Evolutionary conservation across 208 protist species (phyloP).

Genomic region (Phytomonas sp.): DNA sequence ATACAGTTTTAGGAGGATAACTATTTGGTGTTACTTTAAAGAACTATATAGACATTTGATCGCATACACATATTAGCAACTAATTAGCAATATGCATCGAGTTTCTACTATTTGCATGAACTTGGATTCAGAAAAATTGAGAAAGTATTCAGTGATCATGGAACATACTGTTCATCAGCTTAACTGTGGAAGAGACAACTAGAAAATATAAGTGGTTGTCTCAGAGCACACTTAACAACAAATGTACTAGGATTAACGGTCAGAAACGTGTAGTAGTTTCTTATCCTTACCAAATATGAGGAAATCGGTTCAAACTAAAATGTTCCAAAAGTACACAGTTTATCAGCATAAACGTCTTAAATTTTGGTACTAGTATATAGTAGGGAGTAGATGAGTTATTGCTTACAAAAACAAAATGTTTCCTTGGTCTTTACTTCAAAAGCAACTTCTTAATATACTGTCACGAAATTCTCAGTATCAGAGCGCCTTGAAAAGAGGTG

Average conservation of each 20-base stretch:
- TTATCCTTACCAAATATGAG: slow-evolving; percentile 10
- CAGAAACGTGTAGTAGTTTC: slow-evolving; percentile 88
- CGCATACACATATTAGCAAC: slow-evolving; percentile 56
- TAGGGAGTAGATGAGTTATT: neutral
- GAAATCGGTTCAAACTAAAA: neutral
- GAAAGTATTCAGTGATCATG: slow-evolving; percentile 81
- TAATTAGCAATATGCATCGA: slow-evolving; percentile 82
- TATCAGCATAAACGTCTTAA: neutral
- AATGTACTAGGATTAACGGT: slow-evolving; percentile 74
- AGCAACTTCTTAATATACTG: slow-evolving; percentile 27
- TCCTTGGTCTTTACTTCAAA: slow-evolving; percentile 25
- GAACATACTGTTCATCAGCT: slow-evolving; percentile 46
- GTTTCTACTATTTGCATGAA: slow-evolving; percentile 86
- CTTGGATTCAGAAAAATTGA: slow-evolving; percentile 76
- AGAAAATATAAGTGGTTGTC: slow-evolving; percentile 76
- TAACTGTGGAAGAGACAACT: slow-evolving; percentile 52
- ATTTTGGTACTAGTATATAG: neutral
- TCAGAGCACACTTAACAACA: slow-evolving; percentile 49
- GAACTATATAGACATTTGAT: slow-evolving; percentile 74
- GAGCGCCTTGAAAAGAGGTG: slow-evolving; percentile 18
- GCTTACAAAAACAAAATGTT: slow-evolving; percentile 15
- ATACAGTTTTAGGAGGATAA: slow-evolving; percentile 34
- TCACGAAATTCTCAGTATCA: slow-evolving; percentile 25
- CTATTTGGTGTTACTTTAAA: slow-evolving; percentile 74
- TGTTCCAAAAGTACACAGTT: neutral